Base-by-base conservation (phyloP, 2,329 filamentous ascomycete species). In the Hypocreales sp. region DNA sequence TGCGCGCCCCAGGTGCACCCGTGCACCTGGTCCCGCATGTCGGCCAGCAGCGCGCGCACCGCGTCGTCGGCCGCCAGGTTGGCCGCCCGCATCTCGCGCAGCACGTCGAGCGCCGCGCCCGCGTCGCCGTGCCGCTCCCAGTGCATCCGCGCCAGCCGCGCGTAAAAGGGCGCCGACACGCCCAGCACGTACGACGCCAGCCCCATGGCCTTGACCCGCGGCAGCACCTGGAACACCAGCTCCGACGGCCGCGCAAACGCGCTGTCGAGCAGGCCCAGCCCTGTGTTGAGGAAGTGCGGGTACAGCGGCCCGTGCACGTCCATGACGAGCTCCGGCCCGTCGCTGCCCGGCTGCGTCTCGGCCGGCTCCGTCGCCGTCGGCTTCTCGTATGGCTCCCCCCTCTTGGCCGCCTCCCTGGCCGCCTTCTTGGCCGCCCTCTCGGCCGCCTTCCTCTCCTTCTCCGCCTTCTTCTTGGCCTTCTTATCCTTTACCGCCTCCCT, bases 131-230 rank as follows among this genome's bases (percentile, higher is more conserved):
- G 67, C 8, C 68, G 64, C 19, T 54, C 48, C 69, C 75, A 81
- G 30, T 71, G 57, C 14, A 75, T 61, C 10, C 58, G 49, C 15
- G 81, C 58, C 19, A 83, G 60, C 26, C 69, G 60, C 42, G 78
- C 74, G 56, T 80, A 86, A 22, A 86, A 67, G 0, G 64, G 56
- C 0, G 77, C 78, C 12, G 72, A 73, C 5, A 70, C 74, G 25
- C 78, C 79, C 1, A 87, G 62, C 6, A 81, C 72, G 41, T 77
- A 81, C 0, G 76, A 77, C 1, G 69, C 65, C 2, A 78, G 61
- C 2, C 79, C 79, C 1, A 81, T 58, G 24, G 64, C 58, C 43
- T 79, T 79, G 39, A 84, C 56, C 7, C 67, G 64, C 0, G 79
- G 76, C 1, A 86, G 56, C 15, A 84, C 50, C 24, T 61, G 60